Conservation (phyloP, 176 grass and related monocot genomes). For the Avena eriantha region DNA sequence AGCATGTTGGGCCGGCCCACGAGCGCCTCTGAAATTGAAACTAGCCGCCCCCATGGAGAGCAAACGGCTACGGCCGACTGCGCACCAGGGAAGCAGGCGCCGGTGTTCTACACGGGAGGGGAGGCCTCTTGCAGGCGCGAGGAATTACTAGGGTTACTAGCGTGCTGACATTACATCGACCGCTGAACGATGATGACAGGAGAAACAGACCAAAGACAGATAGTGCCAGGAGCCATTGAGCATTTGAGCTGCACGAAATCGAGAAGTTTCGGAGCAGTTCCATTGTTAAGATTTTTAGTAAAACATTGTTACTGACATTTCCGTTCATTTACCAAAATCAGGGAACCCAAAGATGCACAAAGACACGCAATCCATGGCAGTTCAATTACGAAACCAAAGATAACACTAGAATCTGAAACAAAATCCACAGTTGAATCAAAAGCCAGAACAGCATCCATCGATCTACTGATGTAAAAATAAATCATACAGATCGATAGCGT, state of each 20-base stretch:
- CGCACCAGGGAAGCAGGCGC: neutral
- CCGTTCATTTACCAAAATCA: neutral
- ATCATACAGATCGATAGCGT: neutral
- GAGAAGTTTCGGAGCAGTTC: neutral
- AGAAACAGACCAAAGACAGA: neutral
- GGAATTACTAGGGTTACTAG: too few relatives aligned
- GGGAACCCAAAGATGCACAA: neutral
- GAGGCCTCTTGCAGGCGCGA: neutral
- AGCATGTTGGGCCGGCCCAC: neutral
- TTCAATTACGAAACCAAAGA: neutral
- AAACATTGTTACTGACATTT: neutral
- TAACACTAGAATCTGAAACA: neutral
- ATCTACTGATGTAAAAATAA: neutral
- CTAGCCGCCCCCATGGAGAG: neutral
- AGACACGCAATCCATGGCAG: neutral
- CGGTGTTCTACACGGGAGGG: neutral
- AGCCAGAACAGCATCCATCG: neutral
- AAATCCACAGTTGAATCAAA: neutral
- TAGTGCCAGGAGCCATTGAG: neutral
- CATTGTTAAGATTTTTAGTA: too few relatives aligned
- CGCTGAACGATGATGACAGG: too few relatives aligned
- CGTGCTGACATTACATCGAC: too few relatives aligned
- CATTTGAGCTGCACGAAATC: neutral
- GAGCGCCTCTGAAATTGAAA: neutral
- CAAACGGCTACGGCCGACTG: neutral